A percentile compares a stretch with the other conserved stretches of the same genome.
Conservation (phyloP, 805 yeast genomes). For the Wickerhamomyces bovis region DNA sequence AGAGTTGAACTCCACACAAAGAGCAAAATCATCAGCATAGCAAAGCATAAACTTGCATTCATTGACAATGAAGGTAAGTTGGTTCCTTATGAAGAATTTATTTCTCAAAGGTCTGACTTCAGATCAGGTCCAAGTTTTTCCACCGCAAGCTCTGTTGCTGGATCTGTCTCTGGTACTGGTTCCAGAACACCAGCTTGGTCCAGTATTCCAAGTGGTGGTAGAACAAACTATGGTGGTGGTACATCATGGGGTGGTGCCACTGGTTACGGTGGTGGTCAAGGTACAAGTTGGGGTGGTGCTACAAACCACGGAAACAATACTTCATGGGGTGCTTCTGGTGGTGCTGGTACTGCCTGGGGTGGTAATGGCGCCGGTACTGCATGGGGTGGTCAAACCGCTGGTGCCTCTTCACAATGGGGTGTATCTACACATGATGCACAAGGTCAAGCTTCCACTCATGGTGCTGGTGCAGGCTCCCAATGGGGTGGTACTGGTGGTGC, state of each 20-base stretch:
- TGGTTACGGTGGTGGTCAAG: constrained; percentile 35
- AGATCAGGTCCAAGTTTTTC: constrained; percentile 15
- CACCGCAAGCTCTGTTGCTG: constrained; percentile 2
- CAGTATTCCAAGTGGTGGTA: constrained; percentile 26
- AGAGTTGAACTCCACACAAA: constrained; percentile 93
- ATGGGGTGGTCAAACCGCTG: constrained; percentile 35
- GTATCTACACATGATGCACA: not conserved
- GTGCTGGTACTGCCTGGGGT: constrained; percentile 37
- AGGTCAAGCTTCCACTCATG: constrained; percentile 26
- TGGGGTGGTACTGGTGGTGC: constrained; percentile 29
- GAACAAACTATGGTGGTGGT: constrained; percentile 33
- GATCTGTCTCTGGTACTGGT: constrained; percentile 21
- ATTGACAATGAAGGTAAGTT: constrained; percentile 61
- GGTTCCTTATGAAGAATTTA: constrained; percentile 72
- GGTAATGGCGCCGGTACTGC: constrained; percentile 39
- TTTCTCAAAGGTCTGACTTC: constrained; percentile 39
- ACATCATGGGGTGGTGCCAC: constrained; percentile 41
- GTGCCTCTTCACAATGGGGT: constrained; percentile 27
- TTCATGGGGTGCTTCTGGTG: constrained; percentile 31
- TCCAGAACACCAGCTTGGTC: constrained; percentile 40
- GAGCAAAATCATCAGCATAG: constrained; percentile 79
- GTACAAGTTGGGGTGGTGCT: constrained; percentile 39
- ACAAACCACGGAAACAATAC: constrained; percentile 29
- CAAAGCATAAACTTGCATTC: constrained; percentile 72
- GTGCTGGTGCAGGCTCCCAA: constrained; percentile 30